Evolutionary conservation across 306 rosid species (phyloP), one percentile per base, ranked within the genome.

Genomic region (Quercus dentata): DNA sequence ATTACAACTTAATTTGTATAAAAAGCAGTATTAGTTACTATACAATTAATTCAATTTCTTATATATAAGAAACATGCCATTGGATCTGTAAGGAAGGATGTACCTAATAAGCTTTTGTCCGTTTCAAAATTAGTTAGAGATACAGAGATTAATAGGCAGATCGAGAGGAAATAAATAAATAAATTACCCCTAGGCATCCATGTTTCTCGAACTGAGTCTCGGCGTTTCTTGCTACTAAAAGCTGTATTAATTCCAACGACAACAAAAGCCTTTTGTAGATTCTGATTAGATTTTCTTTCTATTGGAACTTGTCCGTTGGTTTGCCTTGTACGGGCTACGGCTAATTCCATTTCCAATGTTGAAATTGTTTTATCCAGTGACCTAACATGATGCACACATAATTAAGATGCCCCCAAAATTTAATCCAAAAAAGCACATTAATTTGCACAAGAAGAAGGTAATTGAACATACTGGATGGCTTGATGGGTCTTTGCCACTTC

Each of bases 211-310:
- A 94, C 75, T 0, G 97, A 88, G 65, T 92, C 90, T 77, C 99
- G 76, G 55, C 99, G 76, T 80, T 80, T 87, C 79, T 79, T 86
- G 89, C 99, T 94, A 81, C 99, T 94, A 59, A 94, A 94, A 0
- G 92, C 99, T 9, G 99, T 94, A 67, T 94, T 94, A 28, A 94
- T 91, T 30, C 97, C 99, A 35, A 92, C 80, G 81, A 94, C 97
- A 56, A 91, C 97, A 46, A 94, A 92, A 57, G 94, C 97, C 81
- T 86, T 92, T 65, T 87, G 87, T 27, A 73, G 12, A 56, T 54
- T 82, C 18, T 33, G 67, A 20, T 73, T 76, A 19, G 85, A 77
- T 19, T n/a, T 20, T 28, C 51, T 56, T 30, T 82, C 80, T 46
- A 56, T 28, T 69, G 78, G 57, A 14, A 52, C 71, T 74, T 84